Evolutionary conservation across 106 monocot species (phyloP), one percentile per base, ranked within the genome.

Genomic region (Apostasia ramifera): DNA sequence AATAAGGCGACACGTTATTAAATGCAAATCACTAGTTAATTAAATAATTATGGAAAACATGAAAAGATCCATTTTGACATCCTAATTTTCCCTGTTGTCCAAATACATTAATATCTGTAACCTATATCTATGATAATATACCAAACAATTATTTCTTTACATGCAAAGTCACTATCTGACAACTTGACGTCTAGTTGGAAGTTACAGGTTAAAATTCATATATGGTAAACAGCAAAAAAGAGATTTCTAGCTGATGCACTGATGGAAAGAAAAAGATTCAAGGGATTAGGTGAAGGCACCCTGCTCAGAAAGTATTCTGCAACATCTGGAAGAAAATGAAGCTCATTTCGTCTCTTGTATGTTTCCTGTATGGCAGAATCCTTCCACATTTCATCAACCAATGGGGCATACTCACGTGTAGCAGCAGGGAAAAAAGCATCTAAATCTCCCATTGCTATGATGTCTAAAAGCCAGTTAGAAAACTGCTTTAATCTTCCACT

Each of bases 391-490:
- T 95, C 91, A 74, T 95, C 95, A 73, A 86, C 91, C 63, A 86
- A 76, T 47, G 91, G 91, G 71, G 91, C 95, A 81, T 95, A 95
- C 69, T 95, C 95, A 55, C 88, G 88, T 70, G 95, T 95, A 59
- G 95, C 91, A 8, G 95, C 91, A 60, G 95, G 95, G 57, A 92
- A 95, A 76, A 95, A 95, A 6, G 91, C 91, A 71, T 95, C 95
- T 66, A 95, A 74, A 57, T 91, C 88, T 13, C 95, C 95, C 86
- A 83, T 89, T 52, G 91, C 91, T 75, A 95, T 86, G 67, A 95
- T 91, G 73, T 92, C 95, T 44, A 95, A 72, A 69, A 95, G 86
- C 86, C 88, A 86, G 55, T 92, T 88, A 63, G 91, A 95, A 71
- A 95, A 95, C 76, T 91, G 84, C 75, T 95, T 95, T 57, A 95